Base-by-base conservation (phyloP, 2,329 filamentous ascomycete species). In the Trichothecium sympodiale region DNA sequence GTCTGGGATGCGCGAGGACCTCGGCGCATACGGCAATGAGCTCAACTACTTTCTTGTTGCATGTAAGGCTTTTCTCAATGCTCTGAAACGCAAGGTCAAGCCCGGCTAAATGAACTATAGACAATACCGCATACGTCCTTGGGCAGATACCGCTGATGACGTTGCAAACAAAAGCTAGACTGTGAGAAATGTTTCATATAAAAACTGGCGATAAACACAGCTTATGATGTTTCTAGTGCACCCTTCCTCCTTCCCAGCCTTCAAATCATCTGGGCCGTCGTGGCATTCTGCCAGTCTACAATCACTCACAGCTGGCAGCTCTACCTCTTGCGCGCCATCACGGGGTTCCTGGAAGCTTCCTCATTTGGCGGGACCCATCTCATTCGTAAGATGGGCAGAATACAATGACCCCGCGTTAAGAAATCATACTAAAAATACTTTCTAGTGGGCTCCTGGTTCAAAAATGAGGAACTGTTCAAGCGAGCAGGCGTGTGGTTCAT, bases 401-500 rank as follows among this genome's bases (percentile, higher is more conserved):
- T n/a, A n/a, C n/a, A n/a, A n/a, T n/a, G n/a, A n/a, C n/a, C n/a
- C n/a, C n/a, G n/a, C n/a, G n/a, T n/a, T n/a, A 18, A 23, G 10
- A 6, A 13, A n/a, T 8, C n/a, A 17, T 30, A 15, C 23, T 36
- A 17, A 31, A 23, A 7, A 30, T n/a, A n/a, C 5, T 27, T 17
- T n/a, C 3, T 17, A 40, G 38, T 34, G 9, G 38, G 35, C 20
- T 53, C 49, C 4, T 56, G 52, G 53, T 56, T 55, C 35, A 51
- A 46, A 8, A 50, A 50, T 14, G 43, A 47, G 9, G 53, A 57
- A 17, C 51, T 59, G 0, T 69, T 65, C 42, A 71, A 71, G 43
- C 56, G 68, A 7, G 62, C 64, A 0, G 64, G 65, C 0, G 56
- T 67, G 2, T 71, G 67, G 59, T 70, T 58, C 31, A 58, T 65